Conservation (phyloP, 768 basidiomycete species). For the Boletus tomentosulus region DNA sequence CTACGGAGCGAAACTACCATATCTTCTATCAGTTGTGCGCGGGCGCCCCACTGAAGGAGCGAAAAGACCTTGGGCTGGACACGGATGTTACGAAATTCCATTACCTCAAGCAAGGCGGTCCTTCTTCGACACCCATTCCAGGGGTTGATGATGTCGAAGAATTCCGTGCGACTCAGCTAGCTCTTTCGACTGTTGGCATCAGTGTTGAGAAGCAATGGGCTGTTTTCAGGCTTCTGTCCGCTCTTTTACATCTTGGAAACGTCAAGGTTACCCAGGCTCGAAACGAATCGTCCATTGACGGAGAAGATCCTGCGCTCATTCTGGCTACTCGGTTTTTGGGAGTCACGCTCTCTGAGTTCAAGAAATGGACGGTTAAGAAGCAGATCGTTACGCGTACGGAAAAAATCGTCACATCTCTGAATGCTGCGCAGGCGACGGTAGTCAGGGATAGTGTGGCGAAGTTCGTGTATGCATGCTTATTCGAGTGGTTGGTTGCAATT, state of each 20-base stretch:
- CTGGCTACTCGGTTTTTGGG: conserved; percentile 89
- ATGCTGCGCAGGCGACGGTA: conserved; percentile 83
- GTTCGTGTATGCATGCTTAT: conserved; percentile 97
- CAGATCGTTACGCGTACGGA: conserved; percentile 92
- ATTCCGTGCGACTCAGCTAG: conserved; percentile 89
- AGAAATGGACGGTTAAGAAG: conserved; percentile 98
- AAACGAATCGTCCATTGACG: conserved; percentile 79
- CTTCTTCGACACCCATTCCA: conserved; percentile 76
- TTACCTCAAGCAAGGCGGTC: conserved; percentile 91
- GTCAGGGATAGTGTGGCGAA: conserved; percentile 97
- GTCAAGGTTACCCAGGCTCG: conserved; percentile 83
- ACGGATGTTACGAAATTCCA: conserved; percentile 82
- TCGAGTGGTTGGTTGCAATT: conserved; percentile 97
- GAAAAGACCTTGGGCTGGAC: conserved; percentile 91
- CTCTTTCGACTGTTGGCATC: conserved; percentile 95
- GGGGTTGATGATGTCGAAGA: conserved; percentile 98
- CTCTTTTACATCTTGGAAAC: conserved; percentile 96
- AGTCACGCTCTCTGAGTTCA: conserved; percentile 87
- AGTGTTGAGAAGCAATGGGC: conserved; percentile 98
- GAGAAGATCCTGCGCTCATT: conserved; percentile 73
- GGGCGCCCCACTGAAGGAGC: conserved; percentile 91
- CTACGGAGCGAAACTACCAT: conserved; percentile 97
- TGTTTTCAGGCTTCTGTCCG: conserved; percentile 90
- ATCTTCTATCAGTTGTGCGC: conserved; percentile 99
- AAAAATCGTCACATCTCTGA: conserved; percentile 89